Conservation (phyloP, 2,329 filamentous ascomycete genomes). For the Geosmithia flava region DNA sequence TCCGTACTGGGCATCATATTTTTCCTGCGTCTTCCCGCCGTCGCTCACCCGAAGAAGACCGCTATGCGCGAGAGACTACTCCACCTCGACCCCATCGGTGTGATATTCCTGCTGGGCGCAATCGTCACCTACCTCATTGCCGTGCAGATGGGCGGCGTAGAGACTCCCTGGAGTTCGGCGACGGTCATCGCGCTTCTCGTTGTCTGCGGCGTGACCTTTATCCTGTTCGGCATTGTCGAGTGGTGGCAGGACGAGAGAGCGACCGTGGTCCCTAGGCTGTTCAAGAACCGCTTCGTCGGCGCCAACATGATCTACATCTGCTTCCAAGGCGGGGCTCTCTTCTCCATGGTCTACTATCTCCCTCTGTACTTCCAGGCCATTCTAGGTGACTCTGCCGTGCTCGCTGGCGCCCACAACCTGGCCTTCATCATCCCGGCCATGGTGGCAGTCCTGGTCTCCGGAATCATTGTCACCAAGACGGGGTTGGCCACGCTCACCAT, state of each 20-base stretch:
- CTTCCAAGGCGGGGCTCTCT: constrained; percentile 12
- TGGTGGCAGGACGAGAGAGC: background rate
- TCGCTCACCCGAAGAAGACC: constrained; percentile 18
- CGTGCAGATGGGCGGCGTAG: constrained; percentile 41
- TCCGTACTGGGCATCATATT: constrained; percentile 34
- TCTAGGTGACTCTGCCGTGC: constrained; percentile 13
- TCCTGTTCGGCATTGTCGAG: constrained; percentile 23
- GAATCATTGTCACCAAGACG: constrained; percentile 3
- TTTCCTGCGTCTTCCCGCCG: constrained; percentile 27
- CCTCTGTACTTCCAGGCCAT: constrained; percentile 36
- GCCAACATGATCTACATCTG: constrained; percentile 13
- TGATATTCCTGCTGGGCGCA: constrained; percentile 33
- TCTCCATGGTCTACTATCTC: constrained; percentile 18
- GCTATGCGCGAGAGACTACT: constrained; percentile 23
- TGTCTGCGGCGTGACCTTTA: constrained; percentile 30
- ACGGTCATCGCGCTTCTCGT: constrained; percentile 38
- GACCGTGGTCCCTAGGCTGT: background rate
- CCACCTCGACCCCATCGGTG: constrained; percentile 36
- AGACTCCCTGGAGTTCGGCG: constrained; percentile 32
- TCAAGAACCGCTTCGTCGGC: background rate
- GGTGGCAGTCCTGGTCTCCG: background rate
- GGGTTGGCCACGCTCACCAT: constrained; percentile 20
- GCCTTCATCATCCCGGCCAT: constrained; percentile 1
- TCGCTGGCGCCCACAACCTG: constrained; percentile 3
- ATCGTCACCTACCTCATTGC: constrained; percentile 41